Evolutionary conservation across 1,284 basidiomycete genomes (phyloP).

Genomic region (Sparassis latifolia): DNA sequence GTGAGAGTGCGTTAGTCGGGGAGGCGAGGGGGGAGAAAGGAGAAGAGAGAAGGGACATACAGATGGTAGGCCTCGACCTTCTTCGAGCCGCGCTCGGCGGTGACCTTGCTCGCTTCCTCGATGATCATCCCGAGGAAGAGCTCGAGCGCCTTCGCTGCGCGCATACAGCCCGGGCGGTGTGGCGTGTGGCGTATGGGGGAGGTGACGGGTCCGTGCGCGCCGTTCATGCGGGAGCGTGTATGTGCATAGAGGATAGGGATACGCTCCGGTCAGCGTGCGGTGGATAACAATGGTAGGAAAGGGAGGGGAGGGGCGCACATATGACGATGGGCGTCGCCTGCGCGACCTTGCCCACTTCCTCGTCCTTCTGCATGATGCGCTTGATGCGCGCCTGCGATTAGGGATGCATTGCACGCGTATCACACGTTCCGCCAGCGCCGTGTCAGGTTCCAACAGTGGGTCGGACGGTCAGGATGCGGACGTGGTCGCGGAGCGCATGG

Average conservation of each 20-base stretch:
- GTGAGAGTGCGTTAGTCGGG: background rate
- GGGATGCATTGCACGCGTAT: background rate
- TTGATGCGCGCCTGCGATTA: conserved; percentile 86
- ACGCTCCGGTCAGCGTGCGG: too few relatives aligned
- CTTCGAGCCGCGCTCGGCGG: conserved; percentile 75
- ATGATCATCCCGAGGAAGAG: conserved; percentile 89
- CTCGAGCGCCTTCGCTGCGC: conserved; percentile 92
- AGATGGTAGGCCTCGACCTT: conserved; percentile 93
- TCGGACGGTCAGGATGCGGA: background rate
- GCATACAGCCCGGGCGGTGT: conserved; percentile 2
- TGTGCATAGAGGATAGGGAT: too few relatives aligned
- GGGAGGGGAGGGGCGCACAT: conserved; percentile 56
- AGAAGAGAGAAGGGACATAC: conserved; percentile 44
- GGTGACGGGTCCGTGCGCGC: too few relatives aligned
- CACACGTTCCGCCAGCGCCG: background rate
- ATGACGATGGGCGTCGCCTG: conserved; percentile 96
- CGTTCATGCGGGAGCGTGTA: too few relatives aligned
- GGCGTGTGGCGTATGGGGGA: too few relatives aligned
- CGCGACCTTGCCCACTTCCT: conserved; percentile 98
- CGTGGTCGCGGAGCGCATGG: background rate
- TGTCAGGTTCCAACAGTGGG: too few relatives aligned
- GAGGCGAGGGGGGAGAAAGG: background rate
- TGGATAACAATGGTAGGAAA: background rate
- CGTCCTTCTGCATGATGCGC: conserved; percentile 99
- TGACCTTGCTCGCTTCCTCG: conserved; percentile 80